Base-by-base conservation (phyloP, 139 green algal species). In the Bryopsis sp. region DNA sequence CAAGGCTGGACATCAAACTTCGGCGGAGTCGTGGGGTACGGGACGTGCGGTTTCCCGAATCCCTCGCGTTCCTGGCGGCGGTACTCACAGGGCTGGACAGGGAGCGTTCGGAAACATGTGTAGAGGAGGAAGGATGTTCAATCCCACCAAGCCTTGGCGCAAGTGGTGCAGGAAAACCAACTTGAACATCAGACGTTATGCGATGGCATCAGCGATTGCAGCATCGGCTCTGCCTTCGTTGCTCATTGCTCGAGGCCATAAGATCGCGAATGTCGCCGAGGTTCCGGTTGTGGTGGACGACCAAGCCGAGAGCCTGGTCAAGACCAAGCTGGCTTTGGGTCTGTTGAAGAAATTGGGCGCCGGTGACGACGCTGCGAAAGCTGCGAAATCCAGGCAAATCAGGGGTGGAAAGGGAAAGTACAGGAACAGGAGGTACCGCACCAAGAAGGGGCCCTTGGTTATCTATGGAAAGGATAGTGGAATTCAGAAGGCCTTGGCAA, bases 51-150 rank as follows among this genome's bases (percentile, higher is more conserved):
- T 99, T 74, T 99, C 95, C 29, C 95, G 95, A 95, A 99, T 99
- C 78, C 95, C 95, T 26, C 95, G 95, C 84, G 95, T 99, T 43
- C 95, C 95, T 39, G 95, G 93, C 67, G 78, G 81, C 36, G 73
- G 76, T 64, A 82, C 92, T 33, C 94, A 99, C 86, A 79, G 94
- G 38, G 94, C 94, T 58, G 95, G 95, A 39, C 95, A 99, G 87
- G 95, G 85, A 80, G 95, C 95, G 48, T 99, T 98, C 74, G 95
- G 95, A 64, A 99, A 99, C 90, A 99, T 99, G 95, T 97, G 92
- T 85, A 89, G 95, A 46, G 95, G 95, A 64, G 95, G 95, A 35
- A 87, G 88, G 74, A 99, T 99, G 95, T 99, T 97, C 71, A 85
- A 92, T 6, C 95, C 95, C 65, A 98, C 87, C 78, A 97, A 98